Evolutionary conservation across 805 yeast species (phyloP).

Genomic region (Schizosaccharomyces octosporus): DNA sequence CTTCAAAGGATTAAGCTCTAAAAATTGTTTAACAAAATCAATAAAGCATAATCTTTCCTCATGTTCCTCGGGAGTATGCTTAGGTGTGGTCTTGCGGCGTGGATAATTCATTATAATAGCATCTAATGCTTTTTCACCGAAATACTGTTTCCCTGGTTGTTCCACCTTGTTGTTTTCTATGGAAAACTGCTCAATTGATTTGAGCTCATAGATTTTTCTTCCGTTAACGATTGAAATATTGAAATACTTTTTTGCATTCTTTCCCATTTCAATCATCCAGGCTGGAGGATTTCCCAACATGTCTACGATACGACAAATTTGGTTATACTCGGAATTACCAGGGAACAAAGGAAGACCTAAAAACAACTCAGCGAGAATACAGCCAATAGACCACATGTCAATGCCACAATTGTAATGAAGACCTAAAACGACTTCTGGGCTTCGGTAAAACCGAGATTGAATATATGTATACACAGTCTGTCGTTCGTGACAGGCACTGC

Average conservation of each 20-base stretch:
- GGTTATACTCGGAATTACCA: slow-evolving; percentile 83
- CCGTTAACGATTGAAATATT: slow-evolving; percentile 17
- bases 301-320: slow-evolving; percentile 54
- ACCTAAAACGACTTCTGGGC: slow-evolving; percentile 85
- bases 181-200: slow-evolving; percentile 29
- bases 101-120: slow-evolving; percentile 62
- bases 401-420: slow-evolving; percentile 71
- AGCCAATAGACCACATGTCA: slow-evolving; percentile 94
- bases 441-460: slow-evolving; percentile 82
- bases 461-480: slow-evolving; percentile 83
- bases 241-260: slow-evolving; percentile 48
- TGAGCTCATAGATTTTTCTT: slow-evolving; percentile 18
- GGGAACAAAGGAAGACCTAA: slow-evolving; percentile 85
- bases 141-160: slow-evolving; percentile 66
- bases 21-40: slow-evolving; percentile 54
- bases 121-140: slow-evolving; percentile 34
- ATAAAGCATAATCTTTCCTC: background rate
- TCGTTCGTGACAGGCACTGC: slow-evolving; percentile 26
- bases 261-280: slow-evolving; percentile 94
- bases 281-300: slow-evolving; percentile 69
- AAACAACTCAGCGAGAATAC: slow-evolving; percentile 73
- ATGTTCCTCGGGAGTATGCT: background rate
- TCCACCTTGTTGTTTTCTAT: slow-evolving; percentile 24
- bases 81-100: slow-evolving; percentile 10
- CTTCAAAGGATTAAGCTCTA: slow-evolving; percentile 73